Evolutionary conservation across 805 yeast species (phyloP).

Genomic region (Kodamaea kakaduensis): DNA sequence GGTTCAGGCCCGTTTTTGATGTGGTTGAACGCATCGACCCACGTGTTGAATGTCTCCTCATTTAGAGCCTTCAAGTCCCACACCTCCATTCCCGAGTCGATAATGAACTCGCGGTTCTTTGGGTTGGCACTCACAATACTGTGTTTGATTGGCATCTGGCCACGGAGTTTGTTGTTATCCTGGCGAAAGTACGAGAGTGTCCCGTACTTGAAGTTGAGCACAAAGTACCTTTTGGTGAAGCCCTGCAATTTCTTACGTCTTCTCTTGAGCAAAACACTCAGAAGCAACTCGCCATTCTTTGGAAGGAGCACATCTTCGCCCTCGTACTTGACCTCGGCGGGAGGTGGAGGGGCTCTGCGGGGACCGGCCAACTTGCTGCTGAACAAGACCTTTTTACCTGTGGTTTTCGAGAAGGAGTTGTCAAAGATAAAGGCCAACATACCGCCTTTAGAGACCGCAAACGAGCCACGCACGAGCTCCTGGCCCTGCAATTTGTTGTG

Average conservation of each 20-base stretch:
- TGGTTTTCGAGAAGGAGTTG: slow-evolving; percentile 83
- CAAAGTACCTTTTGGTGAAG: slow-evolving; percentile 78
- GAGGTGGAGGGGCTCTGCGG: slow-evolving; percentile 7
- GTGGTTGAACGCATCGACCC: slow-evolving; percentile 77
- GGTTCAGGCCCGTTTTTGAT: slow-evolving; percentile 30
- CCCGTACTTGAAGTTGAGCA: slow-evolving; percentile 77
- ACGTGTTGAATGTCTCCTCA: slow-evolving; percentile 63
- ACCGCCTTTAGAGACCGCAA: slow-evolving; percentile 60
- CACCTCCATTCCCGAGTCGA: slow-evolving; percentile 93
- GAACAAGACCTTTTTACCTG: slow-evolving; percentile 76
- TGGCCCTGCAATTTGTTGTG: slow-evolving; percentile 51
- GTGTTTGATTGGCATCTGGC: slow-evolving; percentile 83
- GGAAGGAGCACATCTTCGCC: slow-evolving; percentile 28
- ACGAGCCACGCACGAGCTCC: slow-evolving; percentile 58
- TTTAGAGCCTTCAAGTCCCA: slow-evolving; percentile 80
- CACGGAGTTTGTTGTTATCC: slow-evolving; percentile 70
- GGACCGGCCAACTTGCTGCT: slow-evolving; percentile 28
- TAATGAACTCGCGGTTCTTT: slow-evolving; percentile 61
- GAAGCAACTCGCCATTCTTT: slow-evolving; percentile 66
- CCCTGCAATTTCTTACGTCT: slow-evolving; percentile 81
- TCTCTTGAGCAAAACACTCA: slow-evolving; percentile 76
- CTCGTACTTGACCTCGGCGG: slow-evolving; percentile 10
- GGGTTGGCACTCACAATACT: slow-evolving; percentile 80
- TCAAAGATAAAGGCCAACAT: slow-evolving; percentile 87
- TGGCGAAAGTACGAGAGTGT: slow-evolving; percentile 79